phyloP scores from a whole-genome alignment of 1,284 basidiomycete genomes.

The Pyrrhoderma lamaoense region DNA sequence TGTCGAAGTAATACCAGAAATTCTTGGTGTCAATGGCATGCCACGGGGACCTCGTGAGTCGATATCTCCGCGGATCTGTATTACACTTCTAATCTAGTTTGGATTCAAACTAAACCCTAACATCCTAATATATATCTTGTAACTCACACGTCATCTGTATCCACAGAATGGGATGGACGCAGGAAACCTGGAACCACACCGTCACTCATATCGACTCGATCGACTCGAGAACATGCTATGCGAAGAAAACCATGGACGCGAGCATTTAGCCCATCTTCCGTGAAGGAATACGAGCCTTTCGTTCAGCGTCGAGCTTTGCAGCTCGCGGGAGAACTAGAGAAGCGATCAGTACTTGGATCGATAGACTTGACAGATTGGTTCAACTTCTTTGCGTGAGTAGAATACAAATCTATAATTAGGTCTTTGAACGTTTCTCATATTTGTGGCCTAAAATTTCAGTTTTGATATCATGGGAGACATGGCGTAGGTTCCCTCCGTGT shows the following conservation, averaged over 20 bases:
- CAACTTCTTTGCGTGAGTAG: slow-evolving; percentile 25
- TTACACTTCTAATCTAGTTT: neutral
- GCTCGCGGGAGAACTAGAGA: slow-evolving; percentile 27
- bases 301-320: slow-evolving; percentile 28
- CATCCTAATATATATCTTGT: too few relatives aligned
- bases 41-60: slow-evolving; percentile 2
- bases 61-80: too few relatives aligned
- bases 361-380: slow-evolving; percentile 31
- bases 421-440: too few relatives aligned
- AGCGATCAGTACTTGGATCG: slow-evolving; percentile 9
- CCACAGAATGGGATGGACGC: slow-evolving; percentile 14
- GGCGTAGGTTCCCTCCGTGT: slow-evolving; percentile 21
- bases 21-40: slow-evolving; percentile 26
- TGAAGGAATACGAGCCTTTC: slow-evolving; percentile 34
- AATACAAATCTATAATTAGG: too few relatives aligned
- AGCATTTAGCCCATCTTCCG: slow-evolving; percentile 32
- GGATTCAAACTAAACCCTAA: neutral
- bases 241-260: slow-evolving; percentile 37
- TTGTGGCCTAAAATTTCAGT: slow-evolving; percentile 17
- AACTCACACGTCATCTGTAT: neutral
- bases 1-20: slow-evolving; percentile 24
- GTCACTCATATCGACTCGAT: slow-evolving; percentile 21
- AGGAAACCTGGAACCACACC: slow-evolving; percentile 6
- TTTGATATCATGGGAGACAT: slow-evolving; percentile 36
- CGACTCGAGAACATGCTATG: slow-evolving; percentile 31